Evolutionary conservation across 805 yeast genomes (phyloP).

Genomic region (Saturnispora quitensis): DNA sequence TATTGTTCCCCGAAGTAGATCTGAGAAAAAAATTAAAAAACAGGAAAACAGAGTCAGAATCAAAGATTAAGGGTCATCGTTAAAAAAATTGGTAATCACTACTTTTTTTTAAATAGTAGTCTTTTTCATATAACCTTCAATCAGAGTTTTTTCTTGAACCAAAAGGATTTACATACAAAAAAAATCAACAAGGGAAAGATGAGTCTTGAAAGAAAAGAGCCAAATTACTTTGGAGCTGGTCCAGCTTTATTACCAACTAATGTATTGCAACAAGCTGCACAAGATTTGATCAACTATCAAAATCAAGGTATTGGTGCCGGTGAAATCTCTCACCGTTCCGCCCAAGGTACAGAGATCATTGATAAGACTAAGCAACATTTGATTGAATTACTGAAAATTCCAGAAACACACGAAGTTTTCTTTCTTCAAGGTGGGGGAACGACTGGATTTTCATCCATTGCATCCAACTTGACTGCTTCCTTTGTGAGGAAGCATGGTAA

Average conservation of each 20-base stretch:
- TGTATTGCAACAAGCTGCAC: constrained; percentile 83
- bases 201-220: constrained; percentile 55
- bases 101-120: not conserved
- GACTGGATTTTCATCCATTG: constrained; percentile 84
- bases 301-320: constrained; percentile 79
- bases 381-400: constrained; percentile 57
- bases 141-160: too few species aligned
- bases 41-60: not conserved
- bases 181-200: constrained; percentile 7
- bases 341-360: constrained; percentile 68
- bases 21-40: not conserved
- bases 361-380: constrained; percentile 67
- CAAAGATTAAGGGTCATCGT: not conserved
- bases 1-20: not conserved
- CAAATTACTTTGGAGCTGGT: constrained; percentile 95
- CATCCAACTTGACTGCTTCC: constrained; percentile 71
- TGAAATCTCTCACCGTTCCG: constrained; percentile 92
- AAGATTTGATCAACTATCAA: constrained; percentile 66
- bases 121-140: not conserved
- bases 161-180: not conserved
- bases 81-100: not conserved
- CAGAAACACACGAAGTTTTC: constrained; percentile 89
- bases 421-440: constrained; percentile 99
- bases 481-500: constrained; percentile 57
- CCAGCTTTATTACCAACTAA: constrained; percentile 85